phyloP scores from a whole-genome alignment of 257 asterid species.

The Voacanga thouarsii region DNA sequence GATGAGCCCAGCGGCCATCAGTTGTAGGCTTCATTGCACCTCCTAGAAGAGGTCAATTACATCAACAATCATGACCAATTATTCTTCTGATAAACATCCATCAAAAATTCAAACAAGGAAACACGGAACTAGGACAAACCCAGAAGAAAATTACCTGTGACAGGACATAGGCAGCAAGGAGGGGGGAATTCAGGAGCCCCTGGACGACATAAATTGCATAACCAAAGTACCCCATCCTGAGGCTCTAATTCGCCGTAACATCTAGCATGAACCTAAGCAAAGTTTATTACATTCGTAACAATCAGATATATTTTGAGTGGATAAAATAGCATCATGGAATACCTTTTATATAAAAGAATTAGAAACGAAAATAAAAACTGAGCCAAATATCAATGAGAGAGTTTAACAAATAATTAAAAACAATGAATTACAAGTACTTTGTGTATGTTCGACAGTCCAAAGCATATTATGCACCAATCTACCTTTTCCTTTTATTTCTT shows the following conservation, averaged over 20 bases:
- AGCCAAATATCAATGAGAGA: not conserved
- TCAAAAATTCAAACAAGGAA: not conserved
- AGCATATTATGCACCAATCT: not conserved
- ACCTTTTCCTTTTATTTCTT: not conserved
- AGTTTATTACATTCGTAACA: slow-evolving; percentile 16
- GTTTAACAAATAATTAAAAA: not conserved
- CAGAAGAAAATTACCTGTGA: slow-evolving; percentile 51
- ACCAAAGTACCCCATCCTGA: slow-evolving; percentile 83
- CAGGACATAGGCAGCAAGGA: slow-evolving; percentile 91
- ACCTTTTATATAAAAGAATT: not conserved
- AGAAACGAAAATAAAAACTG: not conserved
- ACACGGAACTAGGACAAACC: slow-evolving; percentile 11
- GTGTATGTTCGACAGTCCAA: not conserved
- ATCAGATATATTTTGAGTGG: slow-evolving; percentile 3
- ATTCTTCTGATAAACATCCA: not conserved
- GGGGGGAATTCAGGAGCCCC: slow-evolving; percentile 85
- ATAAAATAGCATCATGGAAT: not conserved
- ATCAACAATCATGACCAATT: not conserved
- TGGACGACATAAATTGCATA: slow-evolving; percentile 96
- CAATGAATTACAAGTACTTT: not conserved
- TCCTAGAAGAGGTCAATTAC: slow-evolving; percentile 48
- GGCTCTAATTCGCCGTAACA: slow-evolving; percentile 95
- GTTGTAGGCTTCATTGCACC: slow-evolving; percentile 99
- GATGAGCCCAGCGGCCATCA: slow-evolving; percentile 99
- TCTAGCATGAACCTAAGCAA: slow-evolving; percentile 90